Base-by-base conservation (phyloP, 768 basidiomycete genomes). In the Kwoniella pini region DNA sequence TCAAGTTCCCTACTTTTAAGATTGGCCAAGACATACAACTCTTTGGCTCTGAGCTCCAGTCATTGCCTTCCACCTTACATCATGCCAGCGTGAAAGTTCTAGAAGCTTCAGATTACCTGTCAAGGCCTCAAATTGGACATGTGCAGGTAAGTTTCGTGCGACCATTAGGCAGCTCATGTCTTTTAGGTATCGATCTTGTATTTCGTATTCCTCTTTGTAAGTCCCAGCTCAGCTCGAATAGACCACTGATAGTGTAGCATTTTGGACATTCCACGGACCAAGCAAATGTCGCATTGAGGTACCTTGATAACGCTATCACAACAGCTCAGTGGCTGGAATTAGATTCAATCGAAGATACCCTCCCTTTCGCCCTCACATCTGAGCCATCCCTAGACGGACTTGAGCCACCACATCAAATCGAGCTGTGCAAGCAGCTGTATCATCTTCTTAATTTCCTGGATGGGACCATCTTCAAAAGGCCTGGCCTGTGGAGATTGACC, bases 121-220 rank as follows among this genome's bases (percentile, higher is more conserved):
- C 30, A n/a, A 28, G 36, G 3, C 64, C 64, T 4, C 64, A 65
- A 36, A 45, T 65, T 6, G 26, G 60, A 10, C 64, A 65, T 39
- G 62, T 65, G 5, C 64, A 65, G 30, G 63, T 65, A 27, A 57
- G 43, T 48, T 17, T 15, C 17, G n/a, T 42, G 3, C 15, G 21
- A 19, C 17, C n/a, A 21, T 24, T n/a, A 28, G 42, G n/a, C 12
- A 43, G 36, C 22, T 30, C 6, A 44, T n/a, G 10, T 24, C 15
- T 46, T 28, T 13, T 40, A 64, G 63, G 51, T 54, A 6, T 43
- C 46, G 26, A 31, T 65, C 26, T 28, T 57, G 10, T 65, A 65
- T 28, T 27, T 62, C 19, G n/a, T 46, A 3, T 65, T 51, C 49
- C 64, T 61, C 15, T 65, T 65, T 26, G 64, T 65, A 30, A 52